Percentiles rank a stretch among this genome's conserved stretches.
Evolutionary conservation across 768 basidiomycete species (phyloP).

Genomic region (Boletus eberwhitei): DNA sequence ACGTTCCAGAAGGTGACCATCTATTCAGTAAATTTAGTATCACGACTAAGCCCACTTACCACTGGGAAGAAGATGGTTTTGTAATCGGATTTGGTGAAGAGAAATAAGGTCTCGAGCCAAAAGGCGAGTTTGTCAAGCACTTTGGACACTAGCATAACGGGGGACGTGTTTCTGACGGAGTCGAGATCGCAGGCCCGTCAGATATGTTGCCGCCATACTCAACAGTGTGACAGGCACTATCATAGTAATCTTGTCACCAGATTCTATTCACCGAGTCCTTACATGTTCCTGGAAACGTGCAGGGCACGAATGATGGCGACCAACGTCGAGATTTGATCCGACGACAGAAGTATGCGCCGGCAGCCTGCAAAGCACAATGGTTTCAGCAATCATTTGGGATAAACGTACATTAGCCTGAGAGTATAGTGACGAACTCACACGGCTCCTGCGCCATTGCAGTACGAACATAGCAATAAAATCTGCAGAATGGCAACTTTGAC

Average conservation of each 20-base stretch:
- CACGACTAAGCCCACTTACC: conserved; percentile 16
- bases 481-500: no score
- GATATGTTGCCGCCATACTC: neutral
- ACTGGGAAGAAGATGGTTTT: conserved; percentile 35
- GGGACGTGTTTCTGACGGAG: neutral
- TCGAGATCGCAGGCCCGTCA: neutral
- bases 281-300: neutral
- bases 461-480: no score
- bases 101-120: conserved; percentile 28
- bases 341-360: neutral
- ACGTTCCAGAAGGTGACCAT: neutral
- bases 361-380: no score
- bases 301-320: neutral
- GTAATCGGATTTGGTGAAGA: conserved; percentile 36
- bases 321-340: neutral
- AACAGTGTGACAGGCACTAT: neutral
- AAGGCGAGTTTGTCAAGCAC: neutral
- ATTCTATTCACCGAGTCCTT: no score
- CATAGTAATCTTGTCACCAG: neutral
- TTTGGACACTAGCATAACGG: neutral
- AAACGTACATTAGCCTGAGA: no score
- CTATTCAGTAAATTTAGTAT: neutral
- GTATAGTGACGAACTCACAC: no score
- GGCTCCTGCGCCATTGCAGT: no score
- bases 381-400: no score